These are phyloP conservation scores for Ceratocystis albifundus DNA, from an alignment of 2,329 filamentous ascomycete genomes.

Conservation along the genomic window DNA sequence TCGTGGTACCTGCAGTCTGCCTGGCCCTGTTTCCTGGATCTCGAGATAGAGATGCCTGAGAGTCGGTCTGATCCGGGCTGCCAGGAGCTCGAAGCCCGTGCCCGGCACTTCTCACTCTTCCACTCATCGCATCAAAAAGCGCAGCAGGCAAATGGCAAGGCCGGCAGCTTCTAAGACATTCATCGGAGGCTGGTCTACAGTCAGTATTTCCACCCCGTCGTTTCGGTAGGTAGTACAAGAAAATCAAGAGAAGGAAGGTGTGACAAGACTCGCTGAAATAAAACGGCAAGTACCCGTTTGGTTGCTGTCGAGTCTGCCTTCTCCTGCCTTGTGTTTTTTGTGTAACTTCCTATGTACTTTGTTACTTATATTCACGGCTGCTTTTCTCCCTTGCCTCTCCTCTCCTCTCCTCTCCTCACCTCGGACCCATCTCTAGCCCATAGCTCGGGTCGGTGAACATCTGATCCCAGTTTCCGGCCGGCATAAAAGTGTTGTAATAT, in stretches of 20 bases:
- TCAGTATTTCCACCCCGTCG: no score
- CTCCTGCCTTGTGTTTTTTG: no score
- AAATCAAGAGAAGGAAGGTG: not conserved
- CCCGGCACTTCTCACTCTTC: no score
- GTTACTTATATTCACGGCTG: not conserved
- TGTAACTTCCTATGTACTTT: not conserved
- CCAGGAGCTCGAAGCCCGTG: no score
- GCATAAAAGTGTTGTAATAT: slow-evolving; percentile 21
- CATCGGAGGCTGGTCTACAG: no score
- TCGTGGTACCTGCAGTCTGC: no score
- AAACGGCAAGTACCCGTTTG: not conserved
- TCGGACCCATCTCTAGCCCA: not conserved
- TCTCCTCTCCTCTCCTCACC: slow-evolving; percentile 30
- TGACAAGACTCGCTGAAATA: not conserved
- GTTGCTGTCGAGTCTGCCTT: not conserved
- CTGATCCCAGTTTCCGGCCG: slow-evolving; percentile 15
- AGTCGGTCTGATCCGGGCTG: no score
- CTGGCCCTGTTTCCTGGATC: no score
- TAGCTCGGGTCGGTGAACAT: slow-evolving; percentile 25
- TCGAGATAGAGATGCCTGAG: no score
- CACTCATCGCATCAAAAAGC: not conserved
- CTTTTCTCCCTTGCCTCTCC: not conserved
- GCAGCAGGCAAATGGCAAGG: not conserved
- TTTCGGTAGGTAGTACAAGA: not conserved
- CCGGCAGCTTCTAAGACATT: no score